Conservation (phyloP, 352 stramenopile genomes). For the Phytophthora nicotianae region DNA sequence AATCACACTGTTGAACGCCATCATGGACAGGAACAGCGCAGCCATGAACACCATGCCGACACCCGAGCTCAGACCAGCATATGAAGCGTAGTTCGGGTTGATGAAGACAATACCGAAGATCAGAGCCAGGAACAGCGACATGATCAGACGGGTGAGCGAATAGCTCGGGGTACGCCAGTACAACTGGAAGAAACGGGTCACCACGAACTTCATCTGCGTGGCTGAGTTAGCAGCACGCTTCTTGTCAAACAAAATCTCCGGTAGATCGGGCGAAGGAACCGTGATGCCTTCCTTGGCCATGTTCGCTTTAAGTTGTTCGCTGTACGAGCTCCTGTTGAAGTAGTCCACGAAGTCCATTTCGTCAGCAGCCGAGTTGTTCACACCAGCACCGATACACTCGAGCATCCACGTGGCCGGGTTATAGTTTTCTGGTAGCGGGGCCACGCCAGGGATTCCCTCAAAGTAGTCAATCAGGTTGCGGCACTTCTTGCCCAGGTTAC, state of each 20-base stretch:
- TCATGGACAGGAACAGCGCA: constrained; percentile 62
- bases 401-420: constrained; percentile 37
- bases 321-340: constrained; percentile 27
- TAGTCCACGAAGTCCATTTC: constrained; percentile 28
- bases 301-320: constrained; percentile 3
- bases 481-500: constrained; percentile 20
- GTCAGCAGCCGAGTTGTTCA: constrained; percentile 20
- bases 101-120: constrained; percentile 73
- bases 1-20: constrained; percentile 64
- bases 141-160: constrained; percentile 65
- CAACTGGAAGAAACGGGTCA: constrained; percentile 34
- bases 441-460: constrained; percentile 26
- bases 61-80: constrained; percentile 32
- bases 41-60: constrained; percentile 82
- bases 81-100: constrained; percentile 35
- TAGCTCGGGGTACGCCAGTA: constrained; percentile 44
- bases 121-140: constrained; percentile 65
- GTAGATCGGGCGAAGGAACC: constrained; percentile 15
- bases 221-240: constrained; percentile 30
- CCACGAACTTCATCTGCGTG: constrained; percentile 34
- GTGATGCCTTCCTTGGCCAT: constrained; percentile 32
- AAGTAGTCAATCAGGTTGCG: constrained; percentile 48
- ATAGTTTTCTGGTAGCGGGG: constrained; percentile 41
- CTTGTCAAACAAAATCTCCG: constrained; percentile 31
- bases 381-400: constrained; percentile 51